These are phyloP conservation scores for Hypoxylon lienhwacheense DNA, from an alignment of 495 filamentous ascomycete genomes.

Conservation along the genomic window DNA sequence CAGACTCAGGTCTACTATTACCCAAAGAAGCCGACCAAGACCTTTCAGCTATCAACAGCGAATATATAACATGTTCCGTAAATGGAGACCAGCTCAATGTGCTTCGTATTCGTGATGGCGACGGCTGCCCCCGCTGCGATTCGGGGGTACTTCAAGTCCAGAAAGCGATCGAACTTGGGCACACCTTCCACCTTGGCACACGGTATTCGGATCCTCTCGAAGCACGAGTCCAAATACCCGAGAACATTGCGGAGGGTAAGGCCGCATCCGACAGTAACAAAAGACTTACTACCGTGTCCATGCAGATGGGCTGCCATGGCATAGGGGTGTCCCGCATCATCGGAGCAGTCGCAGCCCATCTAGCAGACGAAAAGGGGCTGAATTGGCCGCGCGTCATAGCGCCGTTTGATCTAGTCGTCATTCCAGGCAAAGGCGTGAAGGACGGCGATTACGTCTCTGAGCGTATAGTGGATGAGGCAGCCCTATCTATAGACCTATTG, in stretches of 20 bases:
- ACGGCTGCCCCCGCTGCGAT: constrained; percentile 70
- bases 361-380: constrained; percentile 73
- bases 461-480: constrained; percentile 39
- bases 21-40: constrained; percentile 34
- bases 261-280: constrained; percentile 9
- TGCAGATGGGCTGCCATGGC: constrained; percentile 96
- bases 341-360: constrained; percentile 73
- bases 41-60: constrained; percentile 28
- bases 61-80: constrained; percentile 21
- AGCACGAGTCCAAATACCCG: constrained; percentile 43
- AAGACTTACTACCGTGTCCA: constrained; percentile 43
- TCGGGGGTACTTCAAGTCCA: constrained; percentile 65
- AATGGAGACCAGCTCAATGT: constrained; percentile 53
- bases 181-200: constrained; percentile 92
- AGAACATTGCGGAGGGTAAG: constrained; percentile 15
- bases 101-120: constrained; percentile 65
- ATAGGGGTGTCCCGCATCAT: constrained; percentile 93
- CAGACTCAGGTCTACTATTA: constrained; percentile 21
- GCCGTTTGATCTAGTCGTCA: constrained; percentile 77
- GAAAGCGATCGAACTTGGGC: constrained; percentile 83
- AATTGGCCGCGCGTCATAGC: constrained; percentile 89
- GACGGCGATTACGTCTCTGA: constrained; percentile 64
- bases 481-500: constrained; percentile 52
- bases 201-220: constrained; percentile 77
- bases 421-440: constrained; percentile 55